Conservation (phyloP, 2,329 filamentous ascomycete species). For the Lasiodiplodia sp. region DNA sequence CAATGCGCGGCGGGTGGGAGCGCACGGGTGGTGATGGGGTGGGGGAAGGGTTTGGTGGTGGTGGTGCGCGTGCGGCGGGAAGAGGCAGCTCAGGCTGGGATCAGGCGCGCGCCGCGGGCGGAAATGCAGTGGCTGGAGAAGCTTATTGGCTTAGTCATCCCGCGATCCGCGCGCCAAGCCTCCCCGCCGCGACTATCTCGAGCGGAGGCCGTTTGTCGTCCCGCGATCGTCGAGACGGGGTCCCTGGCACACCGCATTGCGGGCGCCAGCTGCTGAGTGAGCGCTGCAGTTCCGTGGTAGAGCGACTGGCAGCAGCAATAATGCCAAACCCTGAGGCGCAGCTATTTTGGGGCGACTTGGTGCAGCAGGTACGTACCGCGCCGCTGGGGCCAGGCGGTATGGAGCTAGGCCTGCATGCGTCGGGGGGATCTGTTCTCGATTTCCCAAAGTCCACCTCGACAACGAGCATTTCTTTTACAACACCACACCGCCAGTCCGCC, state of each 20-base stretch:
- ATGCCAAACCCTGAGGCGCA: neutral
- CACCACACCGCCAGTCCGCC: conserved; percentile 13
- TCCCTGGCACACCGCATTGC: neutral
- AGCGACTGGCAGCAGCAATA: neutral
- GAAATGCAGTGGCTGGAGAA: conserved; percentile 28
- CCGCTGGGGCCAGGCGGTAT: conserved; percentile 19
- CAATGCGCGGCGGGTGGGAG: conserved; percentile 7
- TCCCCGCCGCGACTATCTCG: neutral
- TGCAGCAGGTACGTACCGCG: conserved; percentile 18
- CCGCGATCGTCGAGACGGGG: neutral
- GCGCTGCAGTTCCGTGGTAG: no score
- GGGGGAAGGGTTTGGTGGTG: conserved; percentile 13
- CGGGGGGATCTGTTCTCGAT: conserved; percentile 26
- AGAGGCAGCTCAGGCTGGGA: neutral
- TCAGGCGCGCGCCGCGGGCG: neutral
- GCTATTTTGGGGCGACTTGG: neutral
- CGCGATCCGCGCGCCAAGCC: conserved; percentile 27
- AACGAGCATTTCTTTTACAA: conserved; percentile 16
- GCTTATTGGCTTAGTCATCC: conserved; percentile 20
- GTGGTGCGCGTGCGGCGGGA: conserved; percentile 21
- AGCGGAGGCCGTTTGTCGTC: neutral
- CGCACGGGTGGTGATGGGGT: conserved; percentile 21
- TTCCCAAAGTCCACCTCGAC: conserved; percentile 70
- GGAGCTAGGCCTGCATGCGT: conserved; percentile 26
- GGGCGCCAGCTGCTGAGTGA: no score